Evolutionary conservation across 805 yeast species (phyloP), one percentile per base, ranked within the genome.

Genomic region (Torulaspora indica): DNA sequence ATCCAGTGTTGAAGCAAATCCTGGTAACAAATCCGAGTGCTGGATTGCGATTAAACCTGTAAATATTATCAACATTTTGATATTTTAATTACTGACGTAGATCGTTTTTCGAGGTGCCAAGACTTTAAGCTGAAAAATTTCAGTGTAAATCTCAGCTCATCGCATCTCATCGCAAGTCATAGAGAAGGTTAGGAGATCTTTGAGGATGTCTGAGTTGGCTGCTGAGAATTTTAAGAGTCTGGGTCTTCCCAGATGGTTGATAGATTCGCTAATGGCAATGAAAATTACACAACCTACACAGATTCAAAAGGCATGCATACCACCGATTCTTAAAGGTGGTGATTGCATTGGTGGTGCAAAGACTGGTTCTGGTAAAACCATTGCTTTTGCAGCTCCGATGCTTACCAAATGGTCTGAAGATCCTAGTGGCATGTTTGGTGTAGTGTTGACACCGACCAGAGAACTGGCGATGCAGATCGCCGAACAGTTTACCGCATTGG

Each of bases 321-420:
- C 98, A 0, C 77, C 82, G 45, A 85, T 93, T 45, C 61, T 93
- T 30, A 73, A 72, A 33, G 97, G 76, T 33, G 54, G 81, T 54
- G 96, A 90, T 63, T 90, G 96, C 67, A 91, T 93, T 41, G 99
- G 98, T 40, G 98, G 98, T 34, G 98, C 98, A 25, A 85, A 85
- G 64, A 93, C 98, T 0, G 98, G 98, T 67, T 83, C 95, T 13
- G 98, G 98, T 76, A 93, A 93, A 63, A 93, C 98, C 1, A 81
- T 93, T 17, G 96, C 98, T 1, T 93, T 93, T 74, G 98, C 91
- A 1, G 95, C 88, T n/a, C 98, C 98, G 2, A 91, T 93, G 87
- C 71, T 93, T 44, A 79, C 95, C 1, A 75, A 83, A 58, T 93
- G 98, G 96, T 85, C 97, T 0, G 85, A 82, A 53, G 98, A 93